These are phyloP conservation scores for Mycena sp. DNA, from an alignment of 1,284 basidiomycete genomes.

Conservation along the genomic window DNA sequence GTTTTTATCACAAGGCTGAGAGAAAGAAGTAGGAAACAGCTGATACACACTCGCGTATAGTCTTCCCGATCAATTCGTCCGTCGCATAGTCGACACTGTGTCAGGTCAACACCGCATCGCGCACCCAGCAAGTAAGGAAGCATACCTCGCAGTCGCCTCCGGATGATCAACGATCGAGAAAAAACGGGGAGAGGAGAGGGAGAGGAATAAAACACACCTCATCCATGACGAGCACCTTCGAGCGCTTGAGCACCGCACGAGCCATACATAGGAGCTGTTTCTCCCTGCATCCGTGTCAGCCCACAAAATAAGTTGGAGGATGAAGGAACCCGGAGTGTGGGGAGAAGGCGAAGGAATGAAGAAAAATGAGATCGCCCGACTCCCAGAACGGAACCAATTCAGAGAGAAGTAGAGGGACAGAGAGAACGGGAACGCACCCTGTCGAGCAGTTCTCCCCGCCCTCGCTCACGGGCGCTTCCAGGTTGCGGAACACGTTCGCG, in stretches of 20 bases:
- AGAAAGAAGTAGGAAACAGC: neutral
- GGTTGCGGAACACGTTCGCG: slow-evolving; percentile 85
- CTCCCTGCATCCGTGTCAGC: too few relatives aligned
- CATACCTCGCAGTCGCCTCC: slow-evolving; percentile 15
- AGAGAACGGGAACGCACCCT: slow-evolving; percentile 69
- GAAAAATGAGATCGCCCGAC: neutral
- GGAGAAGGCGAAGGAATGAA: neutral
- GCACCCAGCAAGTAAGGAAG: too few relatives aligned
- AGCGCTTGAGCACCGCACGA: slow-evolving; percentile 65
- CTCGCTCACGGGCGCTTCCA: slow-evolving; percentile 88
- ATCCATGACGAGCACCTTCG: slow-evolving; percentile 69
- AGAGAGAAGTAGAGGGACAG: too few relatives aligned
- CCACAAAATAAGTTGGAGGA: too few relatives aligned
- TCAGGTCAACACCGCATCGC: neutral
- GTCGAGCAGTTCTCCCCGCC: slow-evolving; percentile 93
- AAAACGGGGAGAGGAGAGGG: neutral
- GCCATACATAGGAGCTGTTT: slow-evolving; percentile 76
- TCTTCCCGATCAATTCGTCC: slow-evolving; percentile 66
- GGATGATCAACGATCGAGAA: slow-evolving; percentile 40
- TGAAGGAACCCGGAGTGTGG: too few relatives aligned
- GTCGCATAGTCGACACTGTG: slow-evolving; percentile 30
- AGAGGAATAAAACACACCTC: slow-evolving; percentile 29
- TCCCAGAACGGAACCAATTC: neutral
- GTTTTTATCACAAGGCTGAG: neutral
- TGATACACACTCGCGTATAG: slow-evolving; percentile 67